Evolutionary conservation across 2,329 filamentous ascomycete genomes (phyloP).

Genomic region (Aspergillus uvarum): DNA sequence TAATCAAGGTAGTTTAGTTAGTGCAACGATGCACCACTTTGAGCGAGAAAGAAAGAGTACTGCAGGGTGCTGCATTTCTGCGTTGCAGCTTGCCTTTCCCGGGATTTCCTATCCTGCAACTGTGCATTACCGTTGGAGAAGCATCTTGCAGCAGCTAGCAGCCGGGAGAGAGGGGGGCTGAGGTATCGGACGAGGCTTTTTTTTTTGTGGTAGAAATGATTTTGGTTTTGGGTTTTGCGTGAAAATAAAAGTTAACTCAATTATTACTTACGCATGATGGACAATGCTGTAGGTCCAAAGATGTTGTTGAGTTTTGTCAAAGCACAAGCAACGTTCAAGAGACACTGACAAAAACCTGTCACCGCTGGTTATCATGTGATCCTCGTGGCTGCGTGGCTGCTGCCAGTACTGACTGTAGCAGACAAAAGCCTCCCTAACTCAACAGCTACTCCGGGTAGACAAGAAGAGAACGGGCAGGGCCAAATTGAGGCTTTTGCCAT

Average conservation of each 20-base stretch:
- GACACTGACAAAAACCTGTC: neutral
- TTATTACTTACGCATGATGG: neutral
- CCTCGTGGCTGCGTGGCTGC: neutral
- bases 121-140: neutral
- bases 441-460: neutral
- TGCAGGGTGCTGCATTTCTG: neutral
- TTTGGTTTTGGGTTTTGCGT: neutral
- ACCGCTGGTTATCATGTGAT: conserved; percentile 8
- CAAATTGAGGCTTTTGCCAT: neutral
- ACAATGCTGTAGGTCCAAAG: neutral
- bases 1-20: neutral
- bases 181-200: neutral
- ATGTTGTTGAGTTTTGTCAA: neutral
- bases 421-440: too few relatives aligned
- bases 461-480: neutral
- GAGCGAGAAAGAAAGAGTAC: neutral
- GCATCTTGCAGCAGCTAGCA: neutral
- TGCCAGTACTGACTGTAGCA: neutral
- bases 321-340: neutral
- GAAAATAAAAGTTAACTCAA: too few relatives aligned
- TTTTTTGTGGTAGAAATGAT: neutral
- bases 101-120: neutral
- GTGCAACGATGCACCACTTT: neutral
- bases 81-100: neutral
- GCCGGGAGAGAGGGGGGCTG: neutral